These are phyloP conservation scores for Candida golubevii DNA, from an alignment of 805 yeast species.

Conservation along the genomic window DNA sequence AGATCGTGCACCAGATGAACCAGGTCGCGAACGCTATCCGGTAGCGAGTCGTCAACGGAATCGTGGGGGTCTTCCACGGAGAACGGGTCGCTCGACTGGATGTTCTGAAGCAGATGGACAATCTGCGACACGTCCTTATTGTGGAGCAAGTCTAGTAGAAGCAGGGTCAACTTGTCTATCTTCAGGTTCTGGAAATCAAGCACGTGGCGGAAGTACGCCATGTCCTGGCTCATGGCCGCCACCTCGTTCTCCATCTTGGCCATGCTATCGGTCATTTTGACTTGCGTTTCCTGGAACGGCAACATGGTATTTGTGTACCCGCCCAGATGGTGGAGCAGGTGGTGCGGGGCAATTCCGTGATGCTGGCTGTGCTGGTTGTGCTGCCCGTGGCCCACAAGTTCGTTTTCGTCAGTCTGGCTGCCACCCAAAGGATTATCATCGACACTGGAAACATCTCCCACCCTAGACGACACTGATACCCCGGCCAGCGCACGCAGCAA, in stretches of 20 bases:
- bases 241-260: conserved; percentile 27
- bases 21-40: conserved; percentile 12
- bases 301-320: neutral
- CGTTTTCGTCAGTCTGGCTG: neutral
- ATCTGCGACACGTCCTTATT: conserved; percentile 25
- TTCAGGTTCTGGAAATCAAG: conserved; percentile 36
- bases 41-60: conserved; percentile 14
- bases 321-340: conserved; percentile 6
- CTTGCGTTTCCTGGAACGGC: conserved; percentile 12
- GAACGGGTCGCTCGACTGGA: conserved; percentile 21
- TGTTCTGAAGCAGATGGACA: conserved; percentile 26
- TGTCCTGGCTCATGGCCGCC: conserved; percentile 26
- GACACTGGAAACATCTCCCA: conserved; percentile 9
- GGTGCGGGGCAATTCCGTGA: conserved; percentile 12
- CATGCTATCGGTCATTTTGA: conserved; percentile 12
- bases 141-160: conserved; percentile 30
- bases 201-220: conserved; percentile 32
- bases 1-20: neutral
- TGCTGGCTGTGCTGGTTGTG: conserved; percentile 5
- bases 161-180: conserved; percentile 34
- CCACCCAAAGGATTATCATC: conserved; percentile 2
- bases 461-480: conserved; percentile 9
- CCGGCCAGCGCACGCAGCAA: conserved; percentile 12
- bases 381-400: neutral
- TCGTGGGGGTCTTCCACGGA: conserved; percentile 14